These are phyloP conservation scores for Hydnomerulius pinastri DNA, from an alignment of 768 basidiomycete genomes.

Conservation along the genomic window DNA sequence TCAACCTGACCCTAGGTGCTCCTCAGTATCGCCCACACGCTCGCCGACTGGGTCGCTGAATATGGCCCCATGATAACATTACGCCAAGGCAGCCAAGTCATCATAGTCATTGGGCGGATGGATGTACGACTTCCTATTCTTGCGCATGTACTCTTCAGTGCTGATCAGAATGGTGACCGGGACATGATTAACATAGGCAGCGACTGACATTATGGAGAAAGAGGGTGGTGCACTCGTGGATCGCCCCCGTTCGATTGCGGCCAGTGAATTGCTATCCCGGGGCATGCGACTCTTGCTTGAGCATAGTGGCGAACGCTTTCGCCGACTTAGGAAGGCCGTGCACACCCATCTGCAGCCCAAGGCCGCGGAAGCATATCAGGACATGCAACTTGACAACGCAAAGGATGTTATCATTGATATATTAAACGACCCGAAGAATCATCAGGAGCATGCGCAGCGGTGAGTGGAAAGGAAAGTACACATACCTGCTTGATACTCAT, in stretches of 20 bases:
- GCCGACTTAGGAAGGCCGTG: conserved; percentile 54
- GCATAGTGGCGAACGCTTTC: conserved; percentile 52
- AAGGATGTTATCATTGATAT: conserved; percentile 27
- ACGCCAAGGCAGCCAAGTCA: conserved; percentile 41
- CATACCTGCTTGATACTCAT: neutral
- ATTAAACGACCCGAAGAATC: conserved; percentile 30
- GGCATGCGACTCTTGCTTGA: conserved; percentile 54
- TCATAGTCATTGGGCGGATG: conserved; percentile 20
- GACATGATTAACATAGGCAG: conserved; percentile 39
- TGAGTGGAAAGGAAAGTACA: no score
- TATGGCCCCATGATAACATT: conserved; percentile 63
- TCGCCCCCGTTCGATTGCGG: conserved; percentile 52
- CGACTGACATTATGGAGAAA: conserved; percentile 63
- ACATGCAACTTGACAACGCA: conserved; percentile 41
- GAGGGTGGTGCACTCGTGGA: conserved; percentile 54
- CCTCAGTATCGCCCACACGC: conserved; percentile 26
- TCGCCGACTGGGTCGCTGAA: conserved; percentile 53
- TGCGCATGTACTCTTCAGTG: neutral
- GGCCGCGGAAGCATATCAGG: conserved; percentile 44
- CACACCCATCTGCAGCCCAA: conserved; percentile 57
- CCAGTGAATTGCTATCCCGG: conserved; percentile 54
- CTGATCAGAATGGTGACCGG: neutral
- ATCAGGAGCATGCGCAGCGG: conserved; percentile 49
- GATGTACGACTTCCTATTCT: conserved; percentile 11
- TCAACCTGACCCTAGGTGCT: neutral